Base-by-base conservation (phyloP, 2,329 filamentous ascomycete genomes). In the Juglanconis oblonga region DNA sequence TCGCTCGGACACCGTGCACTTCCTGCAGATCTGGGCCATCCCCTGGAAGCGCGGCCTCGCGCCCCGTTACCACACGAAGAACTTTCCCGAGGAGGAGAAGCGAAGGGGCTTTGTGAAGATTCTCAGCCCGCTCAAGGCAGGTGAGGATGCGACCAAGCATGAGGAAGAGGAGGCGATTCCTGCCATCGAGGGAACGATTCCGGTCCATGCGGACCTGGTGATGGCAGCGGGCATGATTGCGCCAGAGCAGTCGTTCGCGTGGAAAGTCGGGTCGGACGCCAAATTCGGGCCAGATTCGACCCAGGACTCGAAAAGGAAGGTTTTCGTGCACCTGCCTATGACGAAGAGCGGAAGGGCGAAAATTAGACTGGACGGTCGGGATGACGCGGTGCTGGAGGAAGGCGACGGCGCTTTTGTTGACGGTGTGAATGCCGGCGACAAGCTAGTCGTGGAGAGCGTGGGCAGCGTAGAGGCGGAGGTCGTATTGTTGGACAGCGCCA, bases 1-100 rank as follows among this genome's bases (percentile, higher is more conserved):
- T 71, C 72, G 77, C 56, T 76, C 81, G 13, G 84, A 90, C 49
- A 85, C 88, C 31, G 89, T 91, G 11, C 91, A 96, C 71, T 96
- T 96, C 70, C 77, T 96, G 38, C 92, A 96, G 74, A 96, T 96
- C 67, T 96, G 91, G 92, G 91, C 88, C 1, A 78, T 91, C 53
- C 91, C 91, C 0, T 93, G 91, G 83, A 87, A 86, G 72, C 76
- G 81, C 29, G 88, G 90, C 0, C 79, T 96, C 52, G 80, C 81
- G 51, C 92, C 92, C 1, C 81, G 83, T 44, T 96, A 96, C 71
- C 89, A 92, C 73, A 95, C 90, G 4, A 81, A 80, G 62, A 83
- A 84, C 64, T 96, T 92, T 67, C 75, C 79, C 53, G 91, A 96
- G 52, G 88, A 86, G 60, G 81, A 83, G 62, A 96, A 96, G 81